phyloP scores from a whole-genome alignment of 2,329 filamentous ascomycete species.

The Stromatinia cepivora region DNA sequence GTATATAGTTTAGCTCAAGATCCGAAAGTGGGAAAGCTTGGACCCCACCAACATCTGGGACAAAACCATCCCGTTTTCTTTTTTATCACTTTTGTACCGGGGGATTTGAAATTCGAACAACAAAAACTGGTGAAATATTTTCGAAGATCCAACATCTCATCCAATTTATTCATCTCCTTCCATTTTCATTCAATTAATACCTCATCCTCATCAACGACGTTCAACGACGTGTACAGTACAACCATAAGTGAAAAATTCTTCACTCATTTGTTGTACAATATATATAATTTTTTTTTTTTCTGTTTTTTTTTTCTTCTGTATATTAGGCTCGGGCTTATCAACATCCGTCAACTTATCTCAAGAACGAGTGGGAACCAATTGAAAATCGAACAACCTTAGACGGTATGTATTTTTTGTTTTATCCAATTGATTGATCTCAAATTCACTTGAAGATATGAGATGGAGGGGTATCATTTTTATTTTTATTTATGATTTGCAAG shows the following conservation, averaged over 20 bases:
- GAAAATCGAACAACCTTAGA: not conserved
- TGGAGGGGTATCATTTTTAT: not conserved
- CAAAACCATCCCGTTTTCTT: not conserved
- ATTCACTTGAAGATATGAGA: not conserved
- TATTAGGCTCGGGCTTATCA: slow-evolving; percentile 3
- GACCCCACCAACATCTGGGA: not conserved
- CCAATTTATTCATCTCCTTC: not conserved
- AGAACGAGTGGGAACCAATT: slow-evolving; percentile 12
- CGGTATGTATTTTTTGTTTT: not conserved
- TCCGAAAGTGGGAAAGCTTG: slow-evolving; percentile 12
- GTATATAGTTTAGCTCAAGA: not conserved
- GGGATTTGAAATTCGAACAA: not conserved
- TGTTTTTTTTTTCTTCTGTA: not conserved
- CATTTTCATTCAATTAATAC: not conserved
- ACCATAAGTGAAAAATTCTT: not conserved
- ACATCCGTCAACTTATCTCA: not conserved
- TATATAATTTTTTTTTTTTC: not conserved
- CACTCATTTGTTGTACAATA: slow-evolving; percentile 1
- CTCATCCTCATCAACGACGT: not conserved
- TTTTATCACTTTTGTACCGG: not conserved
- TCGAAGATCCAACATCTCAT: not conserved
- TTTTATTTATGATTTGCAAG: not conserved
- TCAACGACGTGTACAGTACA: not conserved
- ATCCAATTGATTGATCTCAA: not conserved
- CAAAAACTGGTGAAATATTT: slow-evolving; percentile 6